Base-by-base conservation (phyloP, 352 stramenopile genomes). In the Pythium sukuiense region DNA sequence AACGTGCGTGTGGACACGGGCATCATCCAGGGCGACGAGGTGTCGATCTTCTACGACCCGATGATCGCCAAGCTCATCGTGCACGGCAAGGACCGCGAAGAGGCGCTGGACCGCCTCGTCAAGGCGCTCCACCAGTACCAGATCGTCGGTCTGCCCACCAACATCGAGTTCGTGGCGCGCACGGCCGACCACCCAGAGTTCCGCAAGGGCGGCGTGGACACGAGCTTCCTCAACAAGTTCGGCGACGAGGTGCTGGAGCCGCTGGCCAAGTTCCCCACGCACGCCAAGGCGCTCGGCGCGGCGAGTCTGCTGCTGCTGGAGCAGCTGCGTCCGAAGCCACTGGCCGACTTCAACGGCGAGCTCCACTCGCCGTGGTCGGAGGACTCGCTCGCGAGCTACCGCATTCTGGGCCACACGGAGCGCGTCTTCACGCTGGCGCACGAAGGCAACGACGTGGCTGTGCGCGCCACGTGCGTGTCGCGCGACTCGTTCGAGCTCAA, bases 31-130 rank as follows among this genome's bases (percentile, higher is more conserved):
- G 90, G 92, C 30, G 89, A 96, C 66, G 81, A 95, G 52, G 86
- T 98, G 8, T 96, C 87, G 11, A 96, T 98, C 62, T 96, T 96
- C 64, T 98, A 98, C 73, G 93, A 98, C 55, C 90, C 93, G 14
- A 98, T 98, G 90, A 97, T 98, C 55, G 85, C 89, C 55, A 98
- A 98, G 85, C 76, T 98, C 27, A 95, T 98, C 61, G 91, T 93
- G 6, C 89, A 98, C 71, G 96, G 81, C 30, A 73, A 90, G 33
- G 85, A 91, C 71, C 87, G 96, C 41, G 67, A 85, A 37, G 79
- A 82, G 55, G 93, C 95, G 29, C 73, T 98, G 20, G 66, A 93
- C 48, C 88, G 85, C 33, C 73, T 99, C 60, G 72, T 95, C 45
- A 70, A 76, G 53, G 88, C 91, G 18, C 80, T 99, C 2, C 77